Evolutionary conservation across 1,284 basidiomycete genomes (phyloP), one percentile per base, ranked within the genome.

Genomic region (Ceratobasidium sp.): DNA sequence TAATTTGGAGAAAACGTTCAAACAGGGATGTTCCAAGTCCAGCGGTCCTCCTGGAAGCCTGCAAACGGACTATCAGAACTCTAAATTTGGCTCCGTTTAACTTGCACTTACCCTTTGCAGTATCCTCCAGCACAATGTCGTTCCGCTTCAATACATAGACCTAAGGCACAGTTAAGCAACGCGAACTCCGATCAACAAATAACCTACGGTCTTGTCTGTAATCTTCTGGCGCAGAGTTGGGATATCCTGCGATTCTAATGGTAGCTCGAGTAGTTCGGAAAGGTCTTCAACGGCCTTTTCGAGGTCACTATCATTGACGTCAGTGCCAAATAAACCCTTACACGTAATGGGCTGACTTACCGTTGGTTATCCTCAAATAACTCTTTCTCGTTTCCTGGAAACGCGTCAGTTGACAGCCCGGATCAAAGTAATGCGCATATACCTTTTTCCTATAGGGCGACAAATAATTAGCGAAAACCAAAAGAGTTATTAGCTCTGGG

Each of bases 301-400:
- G 56, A 99, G 87, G 83, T 99, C 96, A 82, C 95, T 94, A 78
- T 47, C 53, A n/a, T 47, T 63, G n/a, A 33, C 51, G 17, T 63
- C 63, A 67, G 49, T n/a, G 39, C 47, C 49, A 42, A 69, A 28
- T 60, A 49, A 13, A 37, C 47, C 28, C 42, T 42, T 35, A 33
- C 20, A 42, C n/a, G 10, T 60, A 58, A 60, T 26, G 71, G 42
- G 7, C 33, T 23, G 64, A 15, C 86, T 37, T 79, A 92, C 92
- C 94, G 89, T 85, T 99, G 97, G 82, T 99, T 99, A 85, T 98
- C 97, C 84, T 99, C 97, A 81, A 97, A 99, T 61, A 99, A 86
- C 82, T 96, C 94, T 83, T 98, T 99, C 88, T 94, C 89, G 83
- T 98, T 99, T 95, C 92, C 82, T 90, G 91, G 76, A 35, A 45